Evolutionary conservation across 2,329 filamentous ascomycete genomes (phyloP), one percentile per base, ranked within the genome.

Genomic region (Colletotrichum sp.): DNA sequence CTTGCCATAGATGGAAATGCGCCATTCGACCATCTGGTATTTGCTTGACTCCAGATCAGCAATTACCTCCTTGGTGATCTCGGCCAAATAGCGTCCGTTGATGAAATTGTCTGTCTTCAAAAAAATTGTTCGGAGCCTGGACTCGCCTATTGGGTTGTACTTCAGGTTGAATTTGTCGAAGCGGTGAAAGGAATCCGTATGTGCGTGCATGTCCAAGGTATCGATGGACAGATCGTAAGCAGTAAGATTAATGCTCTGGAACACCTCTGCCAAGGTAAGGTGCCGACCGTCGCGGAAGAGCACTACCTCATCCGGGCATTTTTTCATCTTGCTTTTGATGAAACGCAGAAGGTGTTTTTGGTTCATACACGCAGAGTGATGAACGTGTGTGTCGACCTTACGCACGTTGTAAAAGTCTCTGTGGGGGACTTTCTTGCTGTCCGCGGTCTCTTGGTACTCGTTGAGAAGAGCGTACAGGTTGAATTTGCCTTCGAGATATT

Each of bases 261-360:
- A 99, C 1, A 99, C 97, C 85, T 99, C 95, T 74, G 92, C 93
- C 76, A 99, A 87, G 1, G 97, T 99, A 80, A 99, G 88, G 84
- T 98, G 92, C 84, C 96, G 98, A 76, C 95, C 96, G 84, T 99
- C 97, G 82, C 97, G 92, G 84, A 93, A 98, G 60, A 99, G 90
- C 8, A 99, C 97, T 36, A 97, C 92, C 86, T 99, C 97, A 81
- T 99, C 95, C 0, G 96, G 96, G 21, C 92, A 97, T 85, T 98
- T 99, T 90, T 98, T 99, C 95, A 99, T 98, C 87, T 99, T 99
- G 86, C 96, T 98, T 87, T 99, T 99, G 88, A 99, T 99, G 86
- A 99, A 99, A 71, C 97, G 95, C 76, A 99, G 88, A 73, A 99
- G 87, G 90, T 99, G 97, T 86, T 99, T 99, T 85, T 99, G 97